A percentile compares a stretch with the other conserved stretches of the same genome.
phyloP scores from a whole-genome alignment of 805 yeast species.

The Metschnikowia colocasiae region DNA sequence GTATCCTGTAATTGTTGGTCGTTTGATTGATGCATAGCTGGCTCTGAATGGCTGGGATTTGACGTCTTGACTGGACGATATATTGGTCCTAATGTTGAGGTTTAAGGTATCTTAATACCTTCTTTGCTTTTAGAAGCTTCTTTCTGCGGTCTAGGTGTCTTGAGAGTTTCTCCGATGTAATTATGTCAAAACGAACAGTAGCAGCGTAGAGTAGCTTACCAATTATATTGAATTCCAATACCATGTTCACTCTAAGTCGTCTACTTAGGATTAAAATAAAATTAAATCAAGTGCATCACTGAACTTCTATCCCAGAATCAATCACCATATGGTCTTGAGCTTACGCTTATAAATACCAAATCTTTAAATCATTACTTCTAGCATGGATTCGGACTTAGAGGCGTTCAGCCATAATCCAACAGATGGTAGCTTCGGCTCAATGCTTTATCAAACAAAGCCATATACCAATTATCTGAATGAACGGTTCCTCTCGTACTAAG shows the following conservation, averaged over 20 bases:
- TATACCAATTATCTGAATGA: conserved; percentile 34
- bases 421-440: conserved; percentile 1
- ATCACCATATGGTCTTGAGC: neutral
- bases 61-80: too few relatives aligned
- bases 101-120: too few relatives aligned
- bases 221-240: too few relatives aligned
- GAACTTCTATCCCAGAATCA: neutral
- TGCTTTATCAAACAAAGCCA: neutral
- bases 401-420: conserved; percentile 1
- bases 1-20: too few relatives aligned
- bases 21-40: too few relatives aligned
- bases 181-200: too few relatives aligned
- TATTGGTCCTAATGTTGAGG: too few relatives aligned
- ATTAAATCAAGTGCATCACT: neutral
- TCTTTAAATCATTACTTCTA: neutral
- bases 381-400: conserved; percentile 1
- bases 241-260: neutral
- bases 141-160: too few relatives aligned
- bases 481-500: conserved; percentile 47
- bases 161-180: too few relatives aligned
- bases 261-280: neutral
- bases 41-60: too few relatives aligned
- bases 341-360: neutral
- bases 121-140: too few relatives aligned
- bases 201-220: too few relatives aligned